These are phyloP conservation scores for Ophiosphaerella korrae DNA, from an alignment of 2,329 filamentous ascomycete genomes.

Conservation along the genomic window DNA sequence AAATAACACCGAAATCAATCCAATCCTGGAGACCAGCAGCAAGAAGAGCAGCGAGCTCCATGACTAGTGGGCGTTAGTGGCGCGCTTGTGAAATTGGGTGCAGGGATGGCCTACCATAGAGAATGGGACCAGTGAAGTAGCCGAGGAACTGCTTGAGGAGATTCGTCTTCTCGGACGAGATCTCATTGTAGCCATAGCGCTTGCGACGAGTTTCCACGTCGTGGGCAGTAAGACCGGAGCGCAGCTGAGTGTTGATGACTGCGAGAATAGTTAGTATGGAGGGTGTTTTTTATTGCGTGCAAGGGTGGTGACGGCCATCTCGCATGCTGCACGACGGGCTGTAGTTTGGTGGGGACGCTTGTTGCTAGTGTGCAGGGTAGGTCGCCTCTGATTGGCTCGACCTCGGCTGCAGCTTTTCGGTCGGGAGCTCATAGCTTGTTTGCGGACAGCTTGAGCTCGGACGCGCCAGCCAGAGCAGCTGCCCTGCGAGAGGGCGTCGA, in stretches of 20 bases:
- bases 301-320: constrained; percentile 5
- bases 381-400: constrained; percentile 27
- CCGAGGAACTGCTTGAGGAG: constrained; percentile 74
- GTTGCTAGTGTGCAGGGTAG: constrained; percentile 7
- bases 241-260: constrained; percentile 68
- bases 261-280: constrained; percentile 45
- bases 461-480: constrained; percentile 10
- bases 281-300: background rate
- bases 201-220: constrained; percentile 70
- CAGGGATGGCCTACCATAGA: constrained; percentile 66
- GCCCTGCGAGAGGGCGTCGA: background rate
- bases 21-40: constrained; percentile 76
- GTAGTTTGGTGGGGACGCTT: constrained; percentile 20
- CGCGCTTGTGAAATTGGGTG: constrained; percentile 13
- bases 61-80: constrained; percentile 56
- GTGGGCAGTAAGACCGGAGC: constrained; percentile 62
- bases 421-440: constrained; percentile 4
- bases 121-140: constrained; percentile 77
- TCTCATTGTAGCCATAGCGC: constrained; percentile 72
- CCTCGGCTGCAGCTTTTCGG: constrained; percentile 10
- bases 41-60: constrained; percentile 76
- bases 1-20: constrained; percentile 76
- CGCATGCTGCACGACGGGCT: constrained; percentile 12
- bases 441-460: constrained; percentile 20
- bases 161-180: constrained; percentile 76